These are phyloP conservation scores for Pythium phragmitis DNA, from an alignment of 352 stramenopile genomes.

Conservation along the genomic window DNA sequence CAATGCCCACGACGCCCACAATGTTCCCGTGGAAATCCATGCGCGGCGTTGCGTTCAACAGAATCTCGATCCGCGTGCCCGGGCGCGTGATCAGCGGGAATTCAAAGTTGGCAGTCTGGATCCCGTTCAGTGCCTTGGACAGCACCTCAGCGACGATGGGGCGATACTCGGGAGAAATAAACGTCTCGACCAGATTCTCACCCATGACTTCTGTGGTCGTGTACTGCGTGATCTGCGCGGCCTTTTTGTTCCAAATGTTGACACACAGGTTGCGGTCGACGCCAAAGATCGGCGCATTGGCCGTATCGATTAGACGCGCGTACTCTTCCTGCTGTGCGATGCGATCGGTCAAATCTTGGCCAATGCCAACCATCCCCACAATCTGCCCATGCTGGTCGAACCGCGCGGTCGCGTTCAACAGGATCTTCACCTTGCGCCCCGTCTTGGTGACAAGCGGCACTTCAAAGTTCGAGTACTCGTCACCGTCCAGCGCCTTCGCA, in stretches of 20 bases:
- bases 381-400: conserved; percentile 85
- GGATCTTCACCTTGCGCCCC: conserved; percentile 73
- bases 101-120: conserved; percentile 88
- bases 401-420: conserved; percentile 83
- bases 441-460: conserved; percentile 85
- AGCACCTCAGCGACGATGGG: conserved; percentile 69
- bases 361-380: conserved; percentile 85
- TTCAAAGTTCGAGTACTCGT: conserved; percentile 83
- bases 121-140: conserved; percentile 68
- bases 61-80: conserved; percentile 60
- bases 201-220: conserved; percentile 83
- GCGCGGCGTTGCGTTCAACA: conserved; percentile 73
- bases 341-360: conserved; percentile 83
- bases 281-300: conserved; percentile 90
- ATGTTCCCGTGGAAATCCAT: conserved; percentile 74
- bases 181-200: conserved; percentile 82
- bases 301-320: conserved; percentile 88
- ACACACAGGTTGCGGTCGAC: conserved; percentile 87
- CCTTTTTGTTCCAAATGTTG: conserved; percentile 93
- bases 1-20: conserved; percentile 86
- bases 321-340: conserved; percentile 89
- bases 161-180: conserved; percentile 77
- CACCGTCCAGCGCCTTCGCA: conserved; percentile 53
- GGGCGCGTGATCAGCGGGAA: conserved; percentile 78
- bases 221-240: conserved; percentile 88